Evolutionary conservation across 495 filamentous ascomycete genomes (phyloP), one percentile per base, ranked within the genome.

Genomic region (Penicillium longicatenatum): DNA sequence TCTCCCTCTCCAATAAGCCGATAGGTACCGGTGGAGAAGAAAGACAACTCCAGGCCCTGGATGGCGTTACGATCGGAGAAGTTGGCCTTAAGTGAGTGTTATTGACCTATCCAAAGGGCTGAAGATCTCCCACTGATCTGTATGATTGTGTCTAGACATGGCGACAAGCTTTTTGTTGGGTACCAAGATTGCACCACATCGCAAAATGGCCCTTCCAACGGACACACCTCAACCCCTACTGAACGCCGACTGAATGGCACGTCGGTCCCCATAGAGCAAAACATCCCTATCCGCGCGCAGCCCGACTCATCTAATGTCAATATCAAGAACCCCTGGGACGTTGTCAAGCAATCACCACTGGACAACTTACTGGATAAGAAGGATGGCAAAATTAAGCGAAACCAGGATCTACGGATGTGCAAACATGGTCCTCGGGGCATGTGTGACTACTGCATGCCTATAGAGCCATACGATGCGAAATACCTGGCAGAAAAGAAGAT

Each of bases 401-500:
- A 75, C 39, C 79, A 80, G 39, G 95, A 97, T 64, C 69, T 72
- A 41, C 93, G 90, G 66, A 92, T 99, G 89, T 99, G 94, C 76
- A 88, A 89, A 63, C 94, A 99, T 71, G 93, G 93, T 7, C 86
- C 87, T 20, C 96, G 95, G 71, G 94, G 95, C 61, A 98, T 98
- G 95, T 99, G 94, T 71, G 94, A 99, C 73, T 97, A 97, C 73
- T 99, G 94, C 80, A 97, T 93, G 90, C 94, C 94, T 1, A 78
- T 99, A 31, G 95, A 99, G 68, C 95, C 94, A 12, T 99, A 96
- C 73, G 89, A 93, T 69, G 67, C 85, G 22, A 84, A 88, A 49
- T 95, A 98, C 64, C 81, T 99, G 19, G 82, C 84, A 3, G 93
- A 98, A 65, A 94, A 91, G 75, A 97, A 97, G 79, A 97, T 99